Conservation (phyloP, 768 basidiomycete genomes). For the Suillus weaverae region DNA sequence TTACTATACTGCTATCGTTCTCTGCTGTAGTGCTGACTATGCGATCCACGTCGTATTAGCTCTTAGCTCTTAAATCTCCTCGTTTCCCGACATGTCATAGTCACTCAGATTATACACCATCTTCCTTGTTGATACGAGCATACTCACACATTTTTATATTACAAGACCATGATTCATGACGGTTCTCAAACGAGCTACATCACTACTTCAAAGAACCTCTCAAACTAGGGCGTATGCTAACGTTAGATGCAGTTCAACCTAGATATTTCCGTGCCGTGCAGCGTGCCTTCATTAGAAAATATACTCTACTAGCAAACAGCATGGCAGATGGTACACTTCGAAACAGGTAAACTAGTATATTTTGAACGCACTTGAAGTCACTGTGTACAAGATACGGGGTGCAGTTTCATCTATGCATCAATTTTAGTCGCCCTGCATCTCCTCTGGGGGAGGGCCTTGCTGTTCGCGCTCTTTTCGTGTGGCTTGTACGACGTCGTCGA, state of each 20-base stretch:
- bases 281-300: background rate
- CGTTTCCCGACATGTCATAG: background rate
- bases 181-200: background rate
- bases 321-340: background rate
- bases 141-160: too few species aligned
- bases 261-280: background rate
- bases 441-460: slow-evolving; percentile 52
- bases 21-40: too few species aligned
- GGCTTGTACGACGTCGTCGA: slow-evolving; percentile 94
- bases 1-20: background rate
- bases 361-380: background rate
- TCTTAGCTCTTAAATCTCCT: background rate
- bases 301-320: background rate
- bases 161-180: background rate
- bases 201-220: background rate
- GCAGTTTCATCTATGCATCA: background rate
- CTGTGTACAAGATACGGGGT: background rate
- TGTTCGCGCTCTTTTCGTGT: slow-evolving; percentile 71
- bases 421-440: slow-evolving; percentile 41
- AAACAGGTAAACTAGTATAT: background rate
- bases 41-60: too few species aligned
- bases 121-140: too few species aligned
- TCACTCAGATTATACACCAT: background rate
- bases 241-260: background rate
- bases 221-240: background rate